These are phyloP conservation scores for Porphyrellus cyaneotinctus DNA, from an alignment of 768 basidiomycete species.

Conservation along the genomic window DNA sequence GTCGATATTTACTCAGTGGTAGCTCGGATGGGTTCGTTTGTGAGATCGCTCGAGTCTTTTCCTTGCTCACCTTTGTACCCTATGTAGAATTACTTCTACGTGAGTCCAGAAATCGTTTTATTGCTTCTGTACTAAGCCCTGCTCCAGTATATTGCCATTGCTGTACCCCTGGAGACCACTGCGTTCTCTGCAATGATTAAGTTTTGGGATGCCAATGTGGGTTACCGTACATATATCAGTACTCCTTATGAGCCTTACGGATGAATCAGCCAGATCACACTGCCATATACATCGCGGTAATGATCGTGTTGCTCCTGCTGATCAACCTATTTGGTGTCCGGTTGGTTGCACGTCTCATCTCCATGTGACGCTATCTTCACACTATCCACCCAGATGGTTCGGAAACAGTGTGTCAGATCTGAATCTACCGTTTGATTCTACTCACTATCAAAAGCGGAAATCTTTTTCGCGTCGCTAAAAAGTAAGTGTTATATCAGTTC, in stretches of 20 bases:
- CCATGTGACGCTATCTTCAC: conserved; percentile 35
- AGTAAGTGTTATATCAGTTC: conserved; percentile 9
- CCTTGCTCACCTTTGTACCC: not conserved
- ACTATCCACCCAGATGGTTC: conserved; percentile 15
- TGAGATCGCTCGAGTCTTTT: not conserved
- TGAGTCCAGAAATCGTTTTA: conserved; percentile 4
- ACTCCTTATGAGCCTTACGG: conserved; percentile 10
- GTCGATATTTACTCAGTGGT: not conserved
- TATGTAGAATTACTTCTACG: conserved; percentile 34
- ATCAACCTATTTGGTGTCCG: conserved; percentile 47
- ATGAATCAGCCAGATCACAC: conserved; percentile 32
- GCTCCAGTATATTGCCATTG: conserved; percentile 28
- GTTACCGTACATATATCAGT: not conserved
- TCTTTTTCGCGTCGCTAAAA: conserved; percentile 20
- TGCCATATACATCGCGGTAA: conserved; percentile 38
- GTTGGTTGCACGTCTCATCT: conserved; percentile 35
- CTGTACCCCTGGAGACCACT: conserved; percentile 47
- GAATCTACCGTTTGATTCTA: not conserved
- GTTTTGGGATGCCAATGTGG: conserved; percentile 43
- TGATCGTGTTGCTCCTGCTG: conserved; percentile 36
- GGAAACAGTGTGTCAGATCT: conserved; percentile 18
- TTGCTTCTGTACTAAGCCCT: not conserved
- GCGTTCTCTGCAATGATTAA: conserved; percentile 47
- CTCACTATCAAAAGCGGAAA: conserved; percentile 20
- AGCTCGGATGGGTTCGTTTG: conserved; percentile 26